Evolutionary conservation across 2,329 filamentous ascomycete genomes (phyloP).

Genomic region (Simplicillium sp.): DNA sequence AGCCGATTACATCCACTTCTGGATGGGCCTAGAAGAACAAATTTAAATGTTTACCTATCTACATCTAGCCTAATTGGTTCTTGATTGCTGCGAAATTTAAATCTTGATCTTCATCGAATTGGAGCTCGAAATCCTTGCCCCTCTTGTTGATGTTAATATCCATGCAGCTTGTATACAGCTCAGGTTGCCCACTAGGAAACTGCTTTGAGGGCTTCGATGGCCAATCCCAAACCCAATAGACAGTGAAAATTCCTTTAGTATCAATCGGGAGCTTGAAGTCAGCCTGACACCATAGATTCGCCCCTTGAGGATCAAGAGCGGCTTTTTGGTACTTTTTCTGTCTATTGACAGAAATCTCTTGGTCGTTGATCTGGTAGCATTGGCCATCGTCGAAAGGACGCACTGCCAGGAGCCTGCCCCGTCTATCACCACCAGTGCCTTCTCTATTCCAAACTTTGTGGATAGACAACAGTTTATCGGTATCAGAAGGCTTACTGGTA

Average conservation of each 20-base stretch:
- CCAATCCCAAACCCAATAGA: constrained; percentile 2
- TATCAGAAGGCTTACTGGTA: not conserved
- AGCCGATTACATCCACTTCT: no score
- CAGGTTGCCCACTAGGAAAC: not conserved
- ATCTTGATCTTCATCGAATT: not conserved
- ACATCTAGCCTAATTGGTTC: not conserved
- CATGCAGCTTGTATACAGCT: constrained; percentile 2
- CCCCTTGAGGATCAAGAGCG: not conserved
- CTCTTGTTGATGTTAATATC: not conserved
- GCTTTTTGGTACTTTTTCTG: not conserved
- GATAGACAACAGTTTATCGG: not conserved
- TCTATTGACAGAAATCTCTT: not conserved
- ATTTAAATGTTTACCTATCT: no score
- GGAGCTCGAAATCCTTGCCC: not conserved
- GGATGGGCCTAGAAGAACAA: no score
- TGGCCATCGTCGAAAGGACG: constrained; percentile 1
- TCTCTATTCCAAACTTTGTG: not conserved
- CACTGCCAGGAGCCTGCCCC: not conserved
- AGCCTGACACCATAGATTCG: not conserved
- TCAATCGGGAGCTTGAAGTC: not conserved
- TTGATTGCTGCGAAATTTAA: not conserved
- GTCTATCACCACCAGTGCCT: not conserved
- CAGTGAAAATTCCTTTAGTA: not conserved
- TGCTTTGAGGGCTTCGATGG: not conserved
- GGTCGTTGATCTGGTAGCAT: constrained; percentile 1